Percentiles rank a stretch among this genome's conserved stretches.
Conservation (phyloP, 192 early-diverging fungal genomes). For the Podila epigama region DNA sequence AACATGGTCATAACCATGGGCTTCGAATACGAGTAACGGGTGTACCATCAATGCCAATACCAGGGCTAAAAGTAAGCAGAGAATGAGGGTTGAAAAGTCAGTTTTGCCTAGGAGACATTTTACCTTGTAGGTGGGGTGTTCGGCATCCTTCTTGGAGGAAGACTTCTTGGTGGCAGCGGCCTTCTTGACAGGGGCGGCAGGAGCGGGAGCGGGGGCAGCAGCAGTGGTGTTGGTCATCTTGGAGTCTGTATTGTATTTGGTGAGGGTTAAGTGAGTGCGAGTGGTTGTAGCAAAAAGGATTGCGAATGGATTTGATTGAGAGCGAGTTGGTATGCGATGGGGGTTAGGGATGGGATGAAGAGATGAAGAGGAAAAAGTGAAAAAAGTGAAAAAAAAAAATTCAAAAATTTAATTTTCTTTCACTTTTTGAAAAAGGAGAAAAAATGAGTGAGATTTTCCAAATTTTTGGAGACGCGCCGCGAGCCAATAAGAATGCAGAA, state of each 20-base stretch:
- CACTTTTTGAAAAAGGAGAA: too few species aligned
- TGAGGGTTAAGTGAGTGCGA: background rate
- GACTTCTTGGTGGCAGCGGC: constrained; percentile 7
- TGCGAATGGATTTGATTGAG: background rate
- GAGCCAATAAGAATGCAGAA: too few species aligned
- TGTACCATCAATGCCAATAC: too few species aligned
- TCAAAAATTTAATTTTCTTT: background rate
- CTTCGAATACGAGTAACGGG: background rate
- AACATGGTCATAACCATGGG: background rate
- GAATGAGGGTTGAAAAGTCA: background rate
- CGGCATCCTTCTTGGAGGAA: constrained; percentile 39
- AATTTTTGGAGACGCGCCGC: too few species aligned
- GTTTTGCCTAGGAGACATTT: background rate
- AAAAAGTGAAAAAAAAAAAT: background rate
- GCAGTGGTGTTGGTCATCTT: constrained; percentile 16
- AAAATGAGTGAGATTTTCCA: too few species aligned
- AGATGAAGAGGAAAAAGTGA: background rate
- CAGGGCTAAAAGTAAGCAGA: background rate
- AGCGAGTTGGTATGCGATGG: background rate
- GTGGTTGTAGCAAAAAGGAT: too few species aligned
- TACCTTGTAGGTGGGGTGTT: constrained; percentile 50
- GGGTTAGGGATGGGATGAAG: background rate
- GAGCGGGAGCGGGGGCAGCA: constrained; percentile 13
- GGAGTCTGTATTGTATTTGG: background rate
- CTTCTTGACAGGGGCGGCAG: constrained; percentile 21